phyloP scores from a whole-genome alignment of 2,329 filamentous ascomycete genomes.

The Pseudogymnoascus sp. region DNA sequence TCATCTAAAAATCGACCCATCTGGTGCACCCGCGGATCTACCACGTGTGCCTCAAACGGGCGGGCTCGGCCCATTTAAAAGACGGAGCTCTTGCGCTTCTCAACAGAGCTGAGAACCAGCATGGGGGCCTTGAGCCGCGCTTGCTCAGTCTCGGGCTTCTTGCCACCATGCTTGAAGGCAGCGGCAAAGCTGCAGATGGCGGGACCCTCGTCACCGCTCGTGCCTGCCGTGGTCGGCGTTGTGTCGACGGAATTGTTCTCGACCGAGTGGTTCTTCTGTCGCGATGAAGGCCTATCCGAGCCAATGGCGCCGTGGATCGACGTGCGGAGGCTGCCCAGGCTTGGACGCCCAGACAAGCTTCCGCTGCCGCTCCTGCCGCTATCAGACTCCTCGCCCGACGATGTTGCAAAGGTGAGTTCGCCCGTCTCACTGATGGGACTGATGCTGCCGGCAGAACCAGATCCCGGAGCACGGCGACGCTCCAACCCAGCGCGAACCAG shows the following conservation, averaged over 20 bases:
- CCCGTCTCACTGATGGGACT: conserved; percentile 81
- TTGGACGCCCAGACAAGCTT: conserved; percentile 64
- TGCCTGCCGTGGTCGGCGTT: conserved; percentile 52
- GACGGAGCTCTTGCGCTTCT: conserved; percentile 76
- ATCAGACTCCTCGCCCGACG: conserved; percentile 68
- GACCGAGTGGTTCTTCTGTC: conserved; percentile 52
- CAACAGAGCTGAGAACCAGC: conserved; percentile 78
- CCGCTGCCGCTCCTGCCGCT: conserved; percentile 63
- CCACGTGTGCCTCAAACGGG: conserved; percentile 17
- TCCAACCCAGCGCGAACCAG: conserved; percentile 84
- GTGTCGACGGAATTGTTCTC: conserved; percentile 46
- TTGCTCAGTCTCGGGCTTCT: conserved; percentile 48
- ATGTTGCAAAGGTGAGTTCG: conserved; percentile 55
- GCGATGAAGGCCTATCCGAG: conserved; percentile 69
- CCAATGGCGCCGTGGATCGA: conserved; percentile 79
- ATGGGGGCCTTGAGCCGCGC: conserved; percentile 74
- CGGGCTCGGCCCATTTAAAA: conserved; percentile 35
- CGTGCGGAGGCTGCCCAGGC: conserved; percentile 66
- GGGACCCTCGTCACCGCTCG: conserved; percentile 53
- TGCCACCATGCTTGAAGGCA: conserved; percentile 53
- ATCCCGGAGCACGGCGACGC: conserved; percentile 63
- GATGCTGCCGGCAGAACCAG: conserved; percentile 67
- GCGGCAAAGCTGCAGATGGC: conserved; percentile 57
- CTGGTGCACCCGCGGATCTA: conserved; percentile 25
- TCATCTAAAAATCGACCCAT: background rate